phyloP scores from a whole-genome alignment of 2,329 filamentous ascomycete species.

The Colletotrichum siamense region DNA sequence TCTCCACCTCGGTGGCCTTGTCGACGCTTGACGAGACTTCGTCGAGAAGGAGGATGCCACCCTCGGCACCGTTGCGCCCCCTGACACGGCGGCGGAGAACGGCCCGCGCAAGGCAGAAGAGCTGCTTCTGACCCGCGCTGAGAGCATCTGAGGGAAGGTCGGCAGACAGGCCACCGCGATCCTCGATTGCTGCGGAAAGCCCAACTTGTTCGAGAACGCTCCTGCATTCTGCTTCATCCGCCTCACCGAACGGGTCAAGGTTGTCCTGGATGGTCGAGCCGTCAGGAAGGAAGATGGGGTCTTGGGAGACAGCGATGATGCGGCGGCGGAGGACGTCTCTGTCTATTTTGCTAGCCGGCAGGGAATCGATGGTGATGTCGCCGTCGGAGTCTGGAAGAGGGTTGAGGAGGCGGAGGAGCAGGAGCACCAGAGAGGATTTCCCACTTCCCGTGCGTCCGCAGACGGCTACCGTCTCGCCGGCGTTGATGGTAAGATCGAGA shows the following conservation, averaged over 20 bases:
- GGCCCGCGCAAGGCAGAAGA: constrained; percentile 67
- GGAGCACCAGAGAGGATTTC: constrained; percentile 48
- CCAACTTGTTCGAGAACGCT: constrained; percentile 39
- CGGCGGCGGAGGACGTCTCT: constrained; percentile 48
- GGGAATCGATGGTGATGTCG: constrained; percentile 48
- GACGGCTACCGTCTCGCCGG: constrained; percentile 39
- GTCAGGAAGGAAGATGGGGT: constrained; percentile 55
- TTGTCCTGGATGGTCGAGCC: constrained; percentile 45
- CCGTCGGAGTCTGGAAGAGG: constrained; percentile 29
- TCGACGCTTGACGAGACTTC: constrained; percentile 39
- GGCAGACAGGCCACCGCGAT: constrained; percentile 37
- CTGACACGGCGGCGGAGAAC: constrained; percentile 50
- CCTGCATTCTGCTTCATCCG: constrained; percentile 37
- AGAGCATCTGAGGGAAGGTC: constrained; percentile 53
- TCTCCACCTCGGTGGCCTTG: constrained; percentile 33
- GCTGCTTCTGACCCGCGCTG: constrained; percentile 65
- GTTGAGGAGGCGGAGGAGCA: constrained; percentile 46
- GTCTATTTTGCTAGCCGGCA: constrained; percentile 41
- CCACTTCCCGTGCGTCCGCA: constrained; percentile 46
- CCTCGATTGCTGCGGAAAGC: constrained; percentile 35
- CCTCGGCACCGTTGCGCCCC: neutral
- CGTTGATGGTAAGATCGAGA: constrained; percentile 31
- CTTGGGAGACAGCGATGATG: constrained; percentile 59
- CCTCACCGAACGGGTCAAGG: constrained; percentile 43
- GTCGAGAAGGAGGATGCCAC: constrained; percentile 36